phyloP scores from a whole-genome alignment of 2,329 filamentous ascomycete species.

The Pseudopyricularia cyperi region DNA sequence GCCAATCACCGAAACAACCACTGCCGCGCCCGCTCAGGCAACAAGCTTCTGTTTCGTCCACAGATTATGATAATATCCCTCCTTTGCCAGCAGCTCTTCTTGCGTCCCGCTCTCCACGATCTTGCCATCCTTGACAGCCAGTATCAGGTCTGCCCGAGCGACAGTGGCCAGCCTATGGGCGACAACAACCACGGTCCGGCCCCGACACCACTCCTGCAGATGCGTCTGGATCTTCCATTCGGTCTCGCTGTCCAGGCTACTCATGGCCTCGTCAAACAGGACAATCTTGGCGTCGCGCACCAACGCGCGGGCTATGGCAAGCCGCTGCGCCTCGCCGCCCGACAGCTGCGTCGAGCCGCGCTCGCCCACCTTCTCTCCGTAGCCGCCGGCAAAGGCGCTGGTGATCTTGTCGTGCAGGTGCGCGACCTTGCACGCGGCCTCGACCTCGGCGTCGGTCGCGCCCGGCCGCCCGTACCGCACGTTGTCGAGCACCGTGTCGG shows the following conservation, averaged over 20 bases:
- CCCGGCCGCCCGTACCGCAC: constrained; percentile 47
- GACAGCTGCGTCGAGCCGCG: constrained; percentile 30
- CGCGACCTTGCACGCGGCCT: constrained; percentile 46
- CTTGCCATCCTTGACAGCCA: constrained; percentile 56
- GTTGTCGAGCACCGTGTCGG: constrained; percentile 48
- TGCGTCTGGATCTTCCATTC: constrained; percentile 6
- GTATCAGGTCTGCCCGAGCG: constrained; percentile 60
- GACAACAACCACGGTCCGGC: constrained; percentile 32
- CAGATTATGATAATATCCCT: constrained; percentile 1
- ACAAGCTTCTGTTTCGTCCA: background rate
- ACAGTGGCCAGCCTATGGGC: constrained; percentile 61
- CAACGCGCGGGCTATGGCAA: constrained; percentile 31
- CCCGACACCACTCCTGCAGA: constrained; percentile 2
- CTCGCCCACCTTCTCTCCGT: constrained; percentile 33
- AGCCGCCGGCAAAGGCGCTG: constrained; percentile 38
- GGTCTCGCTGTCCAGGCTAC: constrained; percentile 6
- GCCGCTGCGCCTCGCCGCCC: constrained; percentile 35
- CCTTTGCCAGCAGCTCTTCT: constrained; percentile 42
- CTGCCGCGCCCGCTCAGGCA: background rate
- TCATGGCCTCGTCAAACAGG: constrained; percentile 7
- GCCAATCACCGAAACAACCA: background rate
- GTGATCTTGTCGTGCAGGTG: constrained; percentile 51
- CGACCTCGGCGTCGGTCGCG: constrained; percentile 47
- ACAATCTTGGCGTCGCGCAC: constrained; percentile 5
- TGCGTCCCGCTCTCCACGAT: constrained; percentile 63